Evolutionary conservation across 2,329 filamentous ascomycete species (phyloP), one percentile per base, ranked within the genome.

Genomic region (Fusarium phyllophilum): DNA sequence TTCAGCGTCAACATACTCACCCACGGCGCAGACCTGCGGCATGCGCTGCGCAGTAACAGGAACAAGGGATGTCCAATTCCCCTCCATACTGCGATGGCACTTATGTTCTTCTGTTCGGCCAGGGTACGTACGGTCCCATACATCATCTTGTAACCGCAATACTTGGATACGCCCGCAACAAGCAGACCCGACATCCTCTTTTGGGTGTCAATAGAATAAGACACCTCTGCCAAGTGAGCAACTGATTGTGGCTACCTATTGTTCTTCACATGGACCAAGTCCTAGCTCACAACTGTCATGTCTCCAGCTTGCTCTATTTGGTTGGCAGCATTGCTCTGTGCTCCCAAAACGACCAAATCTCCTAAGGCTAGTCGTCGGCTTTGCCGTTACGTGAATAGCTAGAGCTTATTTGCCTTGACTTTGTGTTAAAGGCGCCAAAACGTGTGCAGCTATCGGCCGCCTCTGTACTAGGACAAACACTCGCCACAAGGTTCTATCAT

Each of bases 161-260:
- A 58, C 22, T 59, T 63, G 11, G 31, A 38, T 46, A 70, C 66
- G 59, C 67, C 67, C 59, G 59, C 67, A 70, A 54, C 31, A 42
- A 61, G 38, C 38, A 26, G 44, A 49, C 44, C 41, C 52, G n/a
- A 17, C 44, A 22, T 44, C 61, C 57, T 48, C 42, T 38, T 71
- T 71, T 60, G 51, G 70, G 48, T 22, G 45, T 63, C 56, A 73
- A 73, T 71, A 74, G 57, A 29, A 29, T 29, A 29, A 29, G 26
- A 29, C 46, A 46, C 26, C 52, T 38, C n/a, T 61, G 59, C 39
- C 51, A 61, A 62, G 56, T 18, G 18, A 45, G 48, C 34, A 49
- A 48, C 56, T 56, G 41, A 71, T 71, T 56, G 54, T 63, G 70
- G 57, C 70, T 71, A 44, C 44, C 57, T 59, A 71, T 73, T 70